Evolutionary conservation across 129 eudicot species (phyloP), one percentile per base, ranked within the genome.

Genomic region (Lactuca saligna): DNA sequence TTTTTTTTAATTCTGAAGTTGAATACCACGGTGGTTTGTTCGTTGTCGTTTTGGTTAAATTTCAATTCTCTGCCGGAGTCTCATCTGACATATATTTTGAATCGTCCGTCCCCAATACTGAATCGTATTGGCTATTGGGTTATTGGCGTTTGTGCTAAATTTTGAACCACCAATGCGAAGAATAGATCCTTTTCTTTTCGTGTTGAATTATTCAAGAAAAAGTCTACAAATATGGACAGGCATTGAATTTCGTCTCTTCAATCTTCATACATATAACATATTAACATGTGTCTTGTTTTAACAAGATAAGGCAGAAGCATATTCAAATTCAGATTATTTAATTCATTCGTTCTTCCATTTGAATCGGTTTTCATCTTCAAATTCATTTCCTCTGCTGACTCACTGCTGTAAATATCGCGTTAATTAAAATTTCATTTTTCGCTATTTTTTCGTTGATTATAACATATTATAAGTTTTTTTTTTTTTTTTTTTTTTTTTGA

Each of bases 171-270:
- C 51, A 48, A 62, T 7, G 3, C 15, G 38, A 12, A 31, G 29
- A 25, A 25, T 25, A 25, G 29, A 25, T 25, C 29, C 29, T 25
- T 25, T 25, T 25, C 29, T 67, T 49, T 70, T 25, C 33, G 4
- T 20, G 50, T 48, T 37, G 68, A 60, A 51, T 46, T 66, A 33
- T 56, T 66, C 49, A 66, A 10, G 29, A 51, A 51, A 65, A 31
- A 46, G 32, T 14, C 37, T 55, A 15, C 31, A 16, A 65, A 44
- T 35, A 57, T 65, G 60, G 73, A 66, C 59, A 33, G 61, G 42
- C 17, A 68, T 66, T 67, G 68, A 75, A 74, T 48, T 74, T 38
- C 39, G 48, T 17, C 46, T 48, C 20, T 55, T 54, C 79, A 66
- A 34, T 48, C 20, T 55, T 54, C 79, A 66, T 66, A 61, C 29